phyloP scores from a whole-genome alignment of 345 rosid genomes.

The Pelargonium nanum region DNA sequence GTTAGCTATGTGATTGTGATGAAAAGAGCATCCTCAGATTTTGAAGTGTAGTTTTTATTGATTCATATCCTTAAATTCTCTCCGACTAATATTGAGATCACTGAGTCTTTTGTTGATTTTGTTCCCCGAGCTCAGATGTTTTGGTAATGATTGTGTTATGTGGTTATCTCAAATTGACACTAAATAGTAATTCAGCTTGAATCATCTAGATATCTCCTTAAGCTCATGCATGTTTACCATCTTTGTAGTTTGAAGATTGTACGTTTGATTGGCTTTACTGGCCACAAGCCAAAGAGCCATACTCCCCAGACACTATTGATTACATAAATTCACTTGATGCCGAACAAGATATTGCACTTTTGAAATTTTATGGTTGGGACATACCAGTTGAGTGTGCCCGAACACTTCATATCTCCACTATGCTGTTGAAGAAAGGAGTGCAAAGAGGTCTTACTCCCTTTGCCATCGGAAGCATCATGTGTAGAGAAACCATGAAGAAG shows the following conservation, averaged over 20 bases:
- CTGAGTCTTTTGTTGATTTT: too few species aligned
- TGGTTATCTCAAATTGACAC: background rate
- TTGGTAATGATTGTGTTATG: too few species aligned
- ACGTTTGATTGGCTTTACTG: conserved; percentile 40
- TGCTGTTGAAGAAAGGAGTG: conserved; percentile 40
- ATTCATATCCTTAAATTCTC: too few species aligned
- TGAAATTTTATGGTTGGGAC: conserved; percentile 32
- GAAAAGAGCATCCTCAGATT: too few species aligned
- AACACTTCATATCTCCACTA: conserved; percentile 25
- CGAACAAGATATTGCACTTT: conserved; percentile 33
- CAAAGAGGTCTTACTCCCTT: conserved; percentile 30
- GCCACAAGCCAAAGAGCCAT: conserved; percentile 41
- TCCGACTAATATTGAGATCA: too few species aligned
- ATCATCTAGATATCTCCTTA: background rate
- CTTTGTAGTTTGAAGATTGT: conserved; percentile 33
- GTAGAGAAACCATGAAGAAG: conserved; percentile 28
- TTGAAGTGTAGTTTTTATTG: too few species aligned
- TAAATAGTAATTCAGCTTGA: background rate
- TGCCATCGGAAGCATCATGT: conserved; percentile 32
- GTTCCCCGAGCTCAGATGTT: too few species aligned
- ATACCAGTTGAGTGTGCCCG: conserved; percentile 21
- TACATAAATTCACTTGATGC: conserved; percentile 31
- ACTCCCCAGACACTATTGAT: conserved; percentile 20
- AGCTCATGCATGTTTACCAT: background rate
- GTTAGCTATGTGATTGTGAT: too few species aligned